Base-by-base conservation (phyloP, 176 grass and related monocot species). In the Pontederia crassipes region DNA sequence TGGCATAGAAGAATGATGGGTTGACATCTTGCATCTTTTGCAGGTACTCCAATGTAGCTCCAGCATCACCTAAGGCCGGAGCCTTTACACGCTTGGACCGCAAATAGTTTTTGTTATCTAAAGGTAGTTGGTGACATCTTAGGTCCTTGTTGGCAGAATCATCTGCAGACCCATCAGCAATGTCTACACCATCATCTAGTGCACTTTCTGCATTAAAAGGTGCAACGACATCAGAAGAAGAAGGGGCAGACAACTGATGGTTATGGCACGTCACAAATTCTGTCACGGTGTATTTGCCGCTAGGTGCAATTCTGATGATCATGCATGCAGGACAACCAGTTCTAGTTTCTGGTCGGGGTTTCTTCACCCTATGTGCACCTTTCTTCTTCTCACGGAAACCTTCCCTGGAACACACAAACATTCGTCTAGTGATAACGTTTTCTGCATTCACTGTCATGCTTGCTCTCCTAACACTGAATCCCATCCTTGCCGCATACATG, bases 321-420 rank as follows among this genome's bases (percentile, higher is more conserved):
- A 95, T 89, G 68, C 90, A 95, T 18, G 83, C 80, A 13, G 90
- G 90, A 67, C 86, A 95, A 72, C 90, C 86, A 65, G 90, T 95
- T 61, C 90, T 75, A 9, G 83, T 86, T 51, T 95, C 90, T 3
- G 90, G 86, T 65, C 90, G 80, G 64, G 90, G 86, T 35, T 95
- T 95, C 72, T 89, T 89, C 71, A 89, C 77, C 71, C 80, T 72
- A 68, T 84, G 86, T 26, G 86, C 83, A 47, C 80, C 90, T 76
- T 85, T 95, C 76, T 89, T 95, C 76, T 83, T 89, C 78, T 95
- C 86, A 24, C 90, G 80, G 48, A 95, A 95, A 13, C 86, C 90
- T 90, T 95, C 86, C 79, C 85, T 89, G 57, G 86, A 95, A 82
- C 90, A 95, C 69, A 95, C 90, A 82, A 95, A 95, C 80, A 90